A percentile compares a stretch with the other conserved stretches of the same genome.
phyloP scores from a whole-genome alignment of 2,329 filamentous ascomycete genomes.

The Sclerotiophoma versabilis region DNA sequence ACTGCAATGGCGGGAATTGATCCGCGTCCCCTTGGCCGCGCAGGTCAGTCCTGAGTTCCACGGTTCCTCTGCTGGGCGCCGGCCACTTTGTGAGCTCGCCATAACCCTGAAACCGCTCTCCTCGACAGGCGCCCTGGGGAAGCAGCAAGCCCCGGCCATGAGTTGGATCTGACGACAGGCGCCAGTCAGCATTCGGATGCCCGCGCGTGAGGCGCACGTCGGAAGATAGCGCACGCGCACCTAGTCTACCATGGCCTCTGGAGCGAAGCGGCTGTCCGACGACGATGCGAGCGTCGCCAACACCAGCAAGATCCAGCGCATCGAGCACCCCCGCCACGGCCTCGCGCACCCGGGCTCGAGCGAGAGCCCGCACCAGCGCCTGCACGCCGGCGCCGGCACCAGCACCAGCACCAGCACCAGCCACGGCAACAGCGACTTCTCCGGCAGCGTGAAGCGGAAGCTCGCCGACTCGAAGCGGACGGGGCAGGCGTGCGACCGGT shows the following conservation, averaged over 20 bases:
- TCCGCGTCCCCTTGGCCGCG: conserved; percentile 16
- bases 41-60: not conserved
- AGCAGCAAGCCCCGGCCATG: not conserved
- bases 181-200: conserved; percentile 22
- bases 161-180: conserved; percentile 4
- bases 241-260: conserved; percentile 30
- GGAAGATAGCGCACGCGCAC: conserved; percentile 19
- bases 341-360: conserved; percentile 1
- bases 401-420: too few species aligned
- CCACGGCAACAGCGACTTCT: conserved; percentile 42
- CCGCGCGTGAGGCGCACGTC: conserved; percentile 21
- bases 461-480: conserved; percentile 66
- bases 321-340: conserved; percentile 34
- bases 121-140: not conserved
- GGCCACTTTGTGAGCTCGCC: not conserved
- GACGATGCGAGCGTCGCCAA: conserved; percentile 19
- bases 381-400: not conserved
- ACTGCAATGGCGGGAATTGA: conserved; percentile 14
- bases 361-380: conserved; percentile 22
- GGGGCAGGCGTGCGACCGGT: conserved; percentile 86
- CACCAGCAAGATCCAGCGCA: conserved; percentile 43
- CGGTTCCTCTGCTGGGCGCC: too few species aligned
- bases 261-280: conserved; percentile 25
- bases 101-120: not conserved
- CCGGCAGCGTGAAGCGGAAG: conserved; percentile 57